Evolutionary conservation across 352 stramenopile species (phyloP).

Genomic region (Blastocystis sp.): DNA sequence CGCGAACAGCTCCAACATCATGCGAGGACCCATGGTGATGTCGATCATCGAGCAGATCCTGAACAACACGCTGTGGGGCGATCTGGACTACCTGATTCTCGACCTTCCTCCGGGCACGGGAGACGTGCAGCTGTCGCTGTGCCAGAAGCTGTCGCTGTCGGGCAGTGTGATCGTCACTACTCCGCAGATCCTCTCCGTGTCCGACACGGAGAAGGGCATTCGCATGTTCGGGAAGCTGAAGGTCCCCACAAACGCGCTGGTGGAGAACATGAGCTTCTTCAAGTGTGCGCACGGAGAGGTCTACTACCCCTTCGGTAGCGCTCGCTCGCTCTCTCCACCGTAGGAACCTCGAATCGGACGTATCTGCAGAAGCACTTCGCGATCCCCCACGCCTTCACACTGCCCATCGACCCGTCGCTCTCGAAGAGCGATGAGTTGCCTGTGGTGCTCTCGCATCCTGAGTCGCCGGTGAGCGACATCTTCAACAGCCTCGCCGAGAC

Average conservation of each 20-base stretch:
- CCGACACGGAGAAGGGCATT: slow-evolving; percentile 89
- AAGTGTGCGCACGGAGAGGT: slow-evolving; percentile 67
- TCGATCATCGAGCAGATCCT: slow-evolving; percentile 64
- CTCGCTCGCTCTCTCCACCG: not conserved
- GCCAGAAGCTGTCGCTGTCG: slow-evolving; percentile 91
- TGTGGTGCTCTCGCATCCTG: slow-evolving; percentile 18
- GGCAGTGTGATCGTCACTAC: slow-evolving; percentile 97
- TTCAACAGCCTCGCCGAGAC: slow-evolving; percentile 15
- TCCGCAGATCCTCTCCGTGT: slow-evolving; percentile 90
- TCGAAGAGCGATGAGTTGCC: slow-evolving; percentile 45
- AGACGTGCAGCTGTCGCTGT: slow-evolving; percentile 96
- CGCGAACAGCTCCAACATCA: slow-evolving; percentile 80
- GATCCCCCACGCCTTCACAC: slow-evolving; percentile 47
- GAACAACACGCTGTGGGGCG: slow-evolving; percentile 94
- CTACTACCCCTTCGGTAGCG: slow-evolving; percentile 66
- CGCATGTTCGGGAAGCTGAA: slow-evolving; percentile 65
- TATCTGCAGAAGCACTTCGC: slow-evolving; percentile 60
- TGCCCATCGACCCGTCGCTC: slow-evolving; percentile 63
- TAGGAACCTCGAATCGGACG: slow-evolving; percentile 50
- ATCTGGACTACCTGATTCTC: slow-evolving; percentile 94
- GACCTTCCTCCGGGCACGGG: slow-evolving; percentile 98
- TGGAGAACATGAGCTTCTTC: slow-evolving; percentile 98
- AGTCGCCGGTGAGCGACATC: slow-evolving; percentile 13
- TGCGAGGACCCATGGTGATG: slow-evolving; percentile 93
- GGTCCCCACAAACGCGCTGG: slow-evolving; percentile 88